Evolutionary conservation across 2,329 filamentous ascomycete genomes (phyloP).

Genomic region (Aspergillus alliaceus): DNA sequence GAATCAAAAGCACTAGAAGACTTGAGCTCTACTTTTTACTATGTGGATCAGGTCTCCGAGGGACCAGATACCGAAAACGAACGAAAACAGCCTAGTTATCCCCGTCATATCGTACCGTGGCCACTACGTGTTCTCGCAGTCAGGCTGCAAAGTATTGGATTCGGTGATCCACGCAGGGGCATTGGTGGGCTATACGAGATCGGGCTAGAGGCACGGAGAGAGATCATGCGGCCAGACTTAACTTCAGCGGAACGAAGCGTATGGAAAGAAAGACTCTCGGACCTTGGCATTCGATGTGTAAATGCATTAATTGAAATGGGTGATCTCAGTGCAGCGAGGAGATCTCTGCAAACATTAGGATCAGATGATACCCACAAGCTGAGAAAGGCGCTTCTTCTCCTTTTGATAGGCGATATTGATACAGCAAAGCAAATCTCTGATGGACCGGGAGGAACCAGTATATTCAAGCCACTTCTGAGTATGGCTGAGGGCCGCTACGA

Average conservation of each 20-base stretch:
- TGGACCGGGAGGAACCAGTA: conserved; percentile 39
- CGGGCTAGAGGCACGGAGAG: conserved; percentile 70
- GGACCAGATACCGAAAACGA: conserved; percentile 56
- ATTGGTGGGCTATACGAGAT: conserved; percentile 92
- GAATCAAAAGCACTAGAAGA: conserved; percentile 65
- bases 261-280: conserved; percentile 72
- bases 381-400: conserved; percentile 65
- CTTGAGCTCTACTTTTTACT: conserved; percentile 57
- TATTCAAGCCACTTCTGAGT: conserved; percentile 63
- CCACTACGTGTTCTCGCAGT: conserved; percentile 79
- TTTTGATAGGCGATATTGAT: conserved; percentile 75
- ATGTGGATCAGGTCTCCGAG: conserved; percentile 32
- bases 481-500: conserved; percentile 77
- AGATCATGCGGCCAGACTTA: conserved; percentile 52
- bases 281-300: conserved; percentile 67
- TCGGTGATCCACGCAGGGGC: conserved; percentile 77
- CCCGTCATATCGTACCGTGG: conserved; percentile 80
- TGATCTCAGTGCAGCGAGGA: conserved; percentile 74
- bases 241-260: conserved; percentile 58
- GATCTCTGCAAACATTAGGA: conserved; percentile 59
- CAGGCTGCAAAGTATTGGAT: conserved; percentile 80
- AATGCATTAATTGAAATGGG: conserved; percentile 66
- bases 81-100: conserved; percentile 62
- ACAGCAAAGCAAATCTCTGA: conserved; percentile 61
- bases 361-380: conserved; percentile 31